Evolutionary conservation across 257 asterid species (phyloP), one percentile per base, ranked within the genome.

Genomic region (Handroanthus guayacan): DNA sequence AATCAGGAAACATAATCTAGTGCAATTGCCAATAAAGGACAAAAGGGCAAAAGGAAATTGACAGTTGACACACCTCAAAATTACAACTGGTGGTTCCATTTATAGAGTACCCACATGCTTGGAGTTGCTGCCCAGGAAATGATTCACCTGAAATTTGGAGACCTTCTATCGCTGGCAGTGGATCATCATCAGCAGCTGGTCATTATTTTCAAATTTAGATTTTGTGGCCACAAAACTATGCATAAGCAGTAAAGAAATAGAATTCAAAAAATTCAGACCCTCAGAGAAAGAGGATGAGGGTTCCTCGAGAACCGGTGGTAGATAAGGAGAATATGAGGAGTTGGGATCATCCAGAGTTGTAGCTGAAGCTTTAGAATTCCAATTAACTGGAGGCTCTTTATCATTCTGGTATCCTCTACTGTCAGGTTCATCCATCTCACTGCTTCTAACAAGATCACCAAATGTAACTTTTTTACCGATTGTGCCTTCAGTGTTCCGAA

Each of bases 31-130:
- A 73, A 78, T 17, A 44, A 68, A 65, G 17, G 74, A 44, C 18
- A 31, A 36, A 9, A 77, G 25, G 64, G 51, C 31, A 41, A 20
- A 67, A 52, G 37, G 52, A 41, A 14, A n/a, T 50, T 44, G 64
- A 75, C 50, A 57, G 71, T 16, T 69, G 58, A 81, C 74, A 75
- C 74, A 95, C 99, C 96, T 93, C 99, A 81, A 95, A 95, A 82
- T 93, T 91, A 84, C 99, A 95, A 84, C 98, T 95, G 82, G 97
- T 93, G 60, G 99, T 95, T 83, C 99, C 99, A 87, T 95, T 89
- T 51, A 82, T 86, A 55, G 99, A 95, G 85, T 81, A 89, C 76
- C 99, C 99, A 76, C 89, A 87, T 56, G 99, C 99, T 86, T 86
- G 95, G 78, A 95, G 97, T 82, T 86, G 90, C 83, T 79, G 88